These are phyloP conservation scores for Paecilomyces fulvus DNA, from an alignment of 2,329 filamentous ascomycete genomes.

Conservation along the genomic window DNA sequence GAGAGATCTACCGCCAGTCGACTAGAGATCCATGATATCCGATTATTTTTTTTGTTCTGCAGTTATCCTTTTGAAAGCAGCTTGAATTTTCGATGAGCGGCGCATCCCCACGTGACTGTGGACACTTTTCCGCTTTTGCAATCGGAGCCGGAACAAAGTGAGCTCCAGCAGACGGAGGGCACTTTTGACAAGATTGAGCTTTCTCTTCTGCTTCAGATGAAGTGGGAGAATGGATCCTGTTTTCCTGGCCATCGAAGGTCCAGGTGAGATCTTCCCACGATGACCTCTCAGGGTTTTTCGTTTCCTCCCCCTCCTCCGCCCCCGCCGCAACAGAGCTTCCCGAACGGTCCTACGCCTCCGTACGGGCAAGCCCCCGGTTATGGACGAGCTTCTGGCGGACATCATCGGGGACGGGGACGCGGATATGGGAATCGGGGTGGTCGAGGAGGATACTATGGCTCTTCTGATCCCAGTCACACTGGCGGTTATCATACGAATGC, in stretches of 20 bases:
- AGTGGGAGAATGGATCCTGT: constrained; percentile 17
- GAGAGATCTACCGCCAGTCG: not conserved
- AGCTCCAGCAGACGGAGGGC: not conserved
- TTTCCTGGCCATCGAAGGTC: constrained; percentile 14
- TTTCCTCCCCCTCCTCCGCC: constrained; percentile 40
- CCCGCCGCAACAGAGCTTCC: constrained; percentile 15
- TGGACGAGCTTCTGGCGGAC: constrained; percentile 17
- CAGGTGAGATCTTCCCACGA: constrained; percentile 16
- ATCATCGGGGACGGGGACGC: constrained; percentile 25
- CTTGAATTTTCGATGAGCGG: not conserved
- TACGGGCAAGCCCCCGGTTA: constrained; percentile 17
- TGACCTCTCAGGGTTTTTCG: constrained; percentile 36
- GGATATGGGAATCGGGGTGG: constrained; percentile 24
- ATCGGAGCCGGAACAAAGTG: not conserved
- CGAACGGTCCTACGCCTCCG: constrained; percentile 12
- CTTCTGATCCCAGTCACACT: constrained; percentile 13
- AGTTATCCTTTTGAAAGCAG: too few relatives aligned
- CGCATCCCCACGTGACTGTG: not conserved
- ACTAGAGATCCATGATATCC: not conserved
- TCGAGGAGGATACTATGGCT: constrained; percentile 17
- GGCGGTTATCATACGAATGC: constrained; percentile 15
- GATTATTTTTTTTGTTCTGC: too few relatives aligned
- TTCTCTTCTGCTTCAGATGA: constrained; percentile 10
- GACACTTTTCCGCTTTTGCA: not conserved
- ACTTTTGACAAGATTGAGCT: constrained; percentile 3